Conservation (phyloP, 345 rosid species). For the Salix koriyanagi region DNA sequence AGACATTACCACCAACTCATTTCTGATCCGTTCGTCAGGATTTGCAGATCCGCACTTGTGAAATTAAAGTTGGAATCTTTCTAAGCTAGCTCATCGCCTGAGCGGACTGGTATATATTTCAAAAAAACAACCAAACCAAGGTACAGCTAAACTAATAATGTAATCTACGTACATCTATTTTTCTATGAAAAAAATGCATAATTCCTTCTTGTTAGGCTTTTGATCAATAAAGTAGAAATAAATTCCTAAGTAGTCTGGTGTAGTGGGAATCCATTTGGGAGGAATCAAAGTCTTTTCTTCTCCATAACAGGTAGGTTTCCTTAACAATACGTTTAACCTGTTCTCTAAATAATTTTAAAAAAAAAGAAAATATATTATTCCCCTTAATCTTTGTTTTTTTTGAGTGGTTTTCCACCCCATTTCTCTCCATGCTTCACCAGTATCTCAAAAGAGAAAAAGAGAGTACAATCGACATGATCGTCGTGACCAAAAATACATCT, state of each 20-base stretch:
- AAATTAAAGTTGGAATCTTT: not conserved
- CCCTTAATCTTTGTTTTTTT: not conserved
- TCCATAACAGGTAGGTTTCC: constrained; percentile 27
- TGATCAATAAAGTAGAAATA: constrained; percentile 13
- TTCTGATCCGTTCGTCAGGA: constrained; percentile 20
- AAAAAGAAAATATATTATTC: not conserved
- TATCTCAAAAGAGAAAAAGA: no score
- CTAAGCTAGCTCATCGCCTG: not conserved
- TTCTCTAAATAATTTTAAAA: not conserved
- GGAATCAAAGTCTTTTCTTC: constrained; percentile 10
- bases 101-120: constrained; percentile 2
- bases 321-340: constrained; percentile 3
- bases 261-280: constrained; percentile 35
- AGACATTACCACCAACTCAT: constrained; percentile 23
- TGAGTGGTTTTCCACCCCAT: not conserved
- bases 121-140: not conserved
- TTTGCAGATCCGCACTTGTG: not conserved
- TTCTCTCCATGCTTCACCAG: not conserved
- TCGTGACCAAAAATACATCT: not conserved
- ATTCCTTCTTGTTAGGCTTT: constrained; percentile 24
- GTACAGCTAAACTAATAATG: constrained; percentile 18
- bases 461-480: not conserved
- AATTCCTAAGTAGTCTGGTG: constrained; percentile 9
- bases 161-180: not conserved
- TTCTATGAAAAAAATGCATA: not conserved